Conservation (phyloP, 176 grass and related monocot species). For the Aechmea fasciata region DNA sequence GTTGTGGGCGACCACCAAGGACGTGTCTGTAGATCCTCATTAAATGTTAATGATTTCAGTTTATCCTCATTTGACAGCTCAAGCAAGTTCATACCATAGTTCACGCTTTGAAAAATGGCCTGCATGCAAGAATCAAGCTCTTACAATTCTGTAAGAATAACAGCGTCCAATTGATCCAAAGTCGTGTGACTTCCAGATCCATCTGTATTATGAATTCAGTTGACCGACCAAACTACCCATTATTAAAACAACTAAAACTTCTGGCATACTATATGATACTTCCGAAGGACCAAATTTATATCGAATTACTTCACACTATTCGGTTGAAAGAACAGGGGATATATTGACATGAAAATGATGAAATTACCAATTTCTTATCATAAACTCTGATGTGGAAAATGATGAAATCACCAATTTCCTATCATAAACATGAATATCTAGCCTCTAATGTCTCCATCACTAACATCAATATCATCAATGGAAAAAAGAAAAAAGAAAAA, state of each 20-base stretch:
- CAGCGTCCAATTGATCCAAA: not conserved
- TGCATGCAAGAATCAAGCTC: slow-evolving; percentile 18
- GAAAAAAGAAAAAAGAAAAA: not conserved
- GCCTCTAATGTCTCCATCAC: not conserved
- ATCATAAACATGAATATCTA: not conserved
- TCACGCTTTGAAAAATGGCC: slow-evolving; percentile 51
- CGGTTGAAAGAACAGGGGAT: too few species aligned
- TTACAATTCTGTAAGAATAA: not conserved
- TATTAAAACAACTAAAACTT: not conserved
- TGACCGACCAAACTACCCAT: not conserved
- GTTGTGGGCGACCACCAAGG: slow-evolving; percentile 88
- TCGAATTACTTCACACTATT: not conserved
- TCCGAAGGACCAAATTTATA: not conserved
- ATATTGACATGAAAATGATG: too few species aligned
- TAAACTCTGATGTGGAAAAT: too few species aligned
- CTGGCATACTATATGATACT: too few species aligned
- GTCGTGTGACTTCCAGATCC: not conserved
- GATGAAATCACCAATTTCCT: too few species aligned
- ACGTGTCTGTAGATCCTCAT: slow-evolving; percentile 72
- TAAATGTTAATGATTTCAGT: slow-evolving; percentile 59
- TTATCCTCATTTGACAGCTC: slow-evolving; percentile 59
- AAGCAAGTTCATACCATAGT: slow-evolving; percentile 58
- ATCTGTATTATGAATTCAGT: not conserved
- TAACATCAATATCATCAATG: not conserved
- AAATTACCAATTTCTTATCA: too few species aligned